Evolutionary conservation across 2,329 filamentous ascomycete genomes (phyloP), one percentile per base, ranked within the genome.

Genomic region (Beauveria australis): DNA sequence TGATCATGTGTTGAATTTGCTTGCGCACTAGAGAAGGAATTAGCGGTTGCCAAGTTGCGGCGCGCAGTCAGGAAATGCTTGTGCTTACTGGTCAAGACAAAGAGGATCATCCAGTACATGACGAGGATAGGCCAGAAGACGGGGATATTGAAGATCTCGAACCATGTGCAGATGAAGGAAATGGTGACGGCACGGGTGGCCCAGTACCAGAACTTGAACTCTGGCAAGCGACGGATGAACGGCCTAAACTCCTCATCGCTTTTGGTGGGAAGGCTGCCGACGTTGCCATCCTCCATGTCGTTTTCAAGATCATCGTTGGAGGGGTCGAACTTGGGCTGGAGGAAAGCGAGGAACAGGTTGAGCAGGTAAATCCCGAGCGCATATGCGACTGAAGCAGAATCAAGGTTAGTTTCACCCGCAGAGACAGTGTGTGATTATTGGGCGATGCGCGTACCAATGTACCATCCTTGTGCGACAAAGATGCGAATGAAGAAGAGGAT

Each of bases 1-100:
- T 99, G 83, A 99, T 93, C 94, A 99, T 99, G 79, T 97, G 94
- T 79, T 99, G 94, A 69, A 99, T 99, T 79, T 99, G 94, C 81
- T 94, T 91, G 76, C 94, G 87, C 94, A 99, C 92, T 96, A 68
- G 33, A n/a, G 48, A 41, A 8, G 24, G 2, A 57, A 44, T 61
- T 60, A 62, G 64, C 54, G 62, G 24, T 30, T 37, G 8, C 9
- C n/a, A 26, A 12, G 22, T 7, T 60, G 40, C 55, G 37, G 46
- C 37, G 19, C 33, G 58, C 57, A 44, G 12, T 19, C 16, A 24
- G 43, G 12, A n/a, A 55, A 51, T 54, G 84, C 91, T 74, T 81
- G 51, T 54, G 84, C 91, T 74, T 81, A 96, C 92, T 99, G 60
- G 94, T 99, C 76, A 99, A 79, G 69, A 92, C 83, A 72, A 99